A percentile compares a stretch with the other conserved stretches of the same genome.
These are phyloP conservation scores for Trichosporon asahii DNA, from an alignment of 1,284 basidiomycete genomes.

Conservation along the genomic window DNA sequence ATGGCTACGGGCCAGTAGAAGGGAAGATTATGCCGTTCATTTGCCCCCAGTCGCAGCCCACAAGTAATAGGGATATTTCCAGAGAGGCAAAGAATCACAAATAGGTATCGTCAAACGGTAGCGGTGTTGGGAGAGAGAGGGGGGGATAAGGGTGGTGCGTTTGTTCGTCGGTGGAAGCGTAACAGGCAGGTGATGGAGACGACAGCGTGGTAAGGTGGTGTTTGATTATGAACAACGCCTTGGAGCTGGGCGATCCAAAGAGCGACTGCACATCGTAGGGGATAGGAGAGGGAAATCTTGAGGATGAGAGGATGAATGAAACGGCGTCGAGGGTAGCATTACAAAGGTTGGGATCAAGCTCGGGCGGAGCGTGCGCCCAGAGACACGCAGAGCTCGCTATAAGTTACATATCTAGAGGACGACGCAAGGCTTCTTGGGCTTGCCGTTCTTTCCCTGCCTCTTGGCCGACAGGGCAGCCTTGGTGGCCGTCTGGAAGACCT, in stretches of 20 bases:
- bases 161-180: constrained; percentile 9
- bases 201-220: not conserved
- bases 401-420: constrained; percentile 55
- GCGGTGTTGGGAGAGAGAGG: not conserved
- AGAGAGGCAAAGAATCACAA: not conserved
- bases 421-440: constrained; percentile 49
- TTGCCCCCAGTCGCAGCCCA: not conserved
- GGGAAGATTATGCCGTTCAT: constrained; percentile 6
- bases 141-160: not conserved
- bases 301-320: constrained; percentile 7
- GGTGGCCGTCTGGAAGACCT: constrained; percentile 88
- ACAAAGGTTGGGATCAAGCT: constrained; percentile 22
- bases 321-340: constrained; percentile 19
- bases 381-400: constrained; percentile 4
- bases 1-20: constrained; percentile 6
- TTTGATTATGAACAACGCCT: not conserved
- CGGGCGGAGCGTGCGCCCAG: not conserved
- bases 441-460: constrained; percentile 45
- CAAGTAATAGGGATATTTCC: not conserved
- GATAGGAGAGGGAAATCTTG: not conserved
- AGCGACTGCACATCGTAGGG: constrained; percentile 11
- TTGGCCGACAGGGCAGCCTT: constrained; percentile 65
- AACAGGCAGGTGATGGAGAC: constrained; percentile 5
- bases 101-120: constrained; percentile 8
- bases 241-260: not conserved